Percentiles rank a stretch among this genome's conserved stretches.
These are phyloP conservation scores for Haplosporangium gracile DNA, from an alignment of 192 early-diverging fungal species.

Conservation along the genomic window DNA sequence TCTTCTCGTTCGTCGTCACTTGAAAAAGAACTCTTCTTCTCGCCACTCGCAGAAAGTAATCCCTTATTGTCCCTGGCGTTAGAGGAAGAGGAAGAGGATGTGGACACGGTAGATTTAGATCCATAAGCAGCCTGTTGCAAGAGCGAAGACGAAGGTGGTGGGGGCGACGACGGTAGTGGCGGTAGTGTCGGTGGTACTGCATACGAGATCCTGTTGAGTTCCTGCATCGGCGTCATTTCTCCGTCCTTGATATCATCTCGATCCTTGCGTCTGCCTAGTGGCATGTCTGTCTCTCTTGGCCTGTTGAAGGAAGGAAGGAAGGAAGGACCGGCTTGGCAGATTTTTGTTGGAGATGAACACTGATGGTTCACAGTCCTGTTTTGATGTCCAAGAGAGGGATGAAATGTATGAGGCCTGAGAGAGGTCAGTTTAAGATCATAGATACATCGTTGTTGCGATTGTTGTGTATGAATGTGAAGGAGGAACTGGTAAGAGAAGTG, in stretches of 20 bases:
- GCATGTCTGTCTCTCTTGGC: background rate
- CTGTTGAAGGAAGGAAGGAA: background rate
- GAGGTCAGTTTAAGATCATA: background rate
- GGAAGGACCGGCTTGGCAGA: background rate
- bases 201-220: background rate
- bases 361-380: background rate
- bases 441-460: background rate
- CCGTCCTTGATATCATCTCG: background rate
- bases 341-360: background rate
- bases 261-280: background rate
- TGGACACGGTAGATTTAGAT: background rate
- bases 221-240: slow-evolving; percentile 29
- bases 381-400: background rate
- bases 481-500: background rate
- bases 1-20: background rate
- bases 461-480: background rate
- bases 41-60: background rate
- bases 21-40: background rate
- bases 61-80: background rate
- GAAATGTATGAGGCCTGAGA: background rate
- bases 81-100: background rate
- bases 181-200: background rate
- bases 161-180: background rate
- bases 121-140: background rate
- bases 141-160: background rate